phyloP scores from a whole-genome alignment of 2,329 filamentous ascomycete genomes.

The Penicillium sp. region DNA sequence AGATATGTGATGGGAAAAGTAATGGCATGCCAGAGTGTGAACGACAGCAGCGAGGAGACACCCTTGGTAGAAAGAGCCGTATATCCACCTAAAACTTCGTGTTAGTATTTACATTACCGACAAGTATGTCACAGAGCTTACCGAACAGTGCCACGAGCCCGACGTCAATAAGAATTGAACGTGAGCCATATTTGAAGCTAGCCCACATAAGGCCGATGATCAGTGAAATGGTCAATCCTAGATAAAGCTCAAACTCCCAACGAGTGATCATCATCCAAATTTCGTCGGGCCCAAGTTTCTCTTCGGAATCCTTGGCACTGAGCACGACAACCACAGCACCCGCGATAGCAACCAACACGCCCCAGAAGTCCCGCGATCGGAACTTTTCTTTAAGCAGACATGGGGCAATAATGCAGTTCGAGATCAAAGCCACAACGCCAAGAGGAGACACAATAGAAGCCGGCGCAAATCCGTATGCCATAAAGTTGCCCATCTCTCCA shows the following conservation, averaged over 20 bases:
- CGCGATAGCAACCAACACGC: conserved; percentile 78
- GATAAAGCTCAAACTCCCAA: conserved; percentile 85
- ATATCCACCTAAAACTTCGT: conserved; percentile 66
- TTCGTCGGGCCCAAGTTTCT: conserved; percentile 82
- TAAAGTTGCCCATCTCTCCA: conserved; percentile 91
- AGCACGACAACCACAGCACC: conserved; percentile 91
- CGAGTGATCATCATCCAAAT: conserved; percentile 85
- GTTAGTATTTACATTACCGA: conserved; percentile 11
- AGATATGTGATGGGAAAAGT: conserved; percentile 88
- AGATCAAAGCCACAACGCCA: conserved; percentile 92
- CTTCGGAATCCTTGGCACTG: conserved; percentile 83
- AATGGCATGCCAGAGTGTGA: conserved; percentile 81
- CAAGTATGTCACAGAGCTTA: conserved; percentile 41
- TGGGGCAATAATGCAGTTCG: conserved; percentile 94
- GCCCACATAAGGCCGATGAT: conserved; percentile 76
- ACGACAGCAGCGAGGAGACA: conserved; percentile 89
- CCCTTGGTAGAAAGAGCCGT: conserved; percentile 97
- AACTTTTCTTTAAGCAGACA: conserved; percentile 90
- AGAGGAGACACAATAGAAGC: conserved; percentile 95
- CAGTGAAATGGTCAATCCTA: conserved; percentile 67
- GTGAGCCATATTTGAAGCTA: conserved; percentile 77
- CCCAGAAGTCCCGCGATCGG: conserved; percentile 75
- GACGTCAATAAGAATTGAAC: conserved; percentile 84
- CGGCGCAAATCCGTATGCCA: conserved; percentile 95
- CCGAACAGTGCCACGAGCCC: conserved; percentile 91